Evolutionary conservation across 2,329 filamentous ascomycete species (phyloP).

Genomic region (Colletotrichum chrysophilum): DNA sequence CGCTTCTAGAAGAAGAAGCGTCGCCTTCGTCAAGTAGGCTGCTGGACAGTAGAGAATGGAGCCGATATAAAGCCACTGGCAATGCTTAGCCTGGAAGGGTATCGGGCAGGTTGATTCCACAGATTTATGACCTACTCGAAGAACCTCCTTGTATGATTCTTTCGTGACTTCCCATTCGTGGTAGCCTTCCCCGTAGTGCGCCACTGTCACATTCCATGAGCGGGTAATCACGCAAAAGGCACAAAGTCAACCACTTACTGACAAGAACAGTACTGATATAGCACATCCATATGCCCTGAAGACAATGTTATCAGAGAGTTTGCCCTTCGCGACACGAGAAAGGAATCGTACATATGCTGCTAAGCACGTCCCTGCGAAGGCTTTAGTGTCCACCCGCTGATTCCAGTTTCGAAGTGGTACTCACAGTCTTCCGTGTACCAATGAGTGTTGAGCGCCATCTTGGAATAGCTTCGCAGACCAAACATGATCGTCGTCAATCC

Average conservation of each 20-base stretch:
- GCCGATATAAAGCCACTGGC: slow-evolving; percentile 29
- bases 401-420: fast-evolving
- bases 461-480: background rate
- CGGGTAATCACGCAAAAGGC: no score
- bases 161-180: slow-evolving; percentile 25
- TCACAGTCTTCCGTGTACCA: background rate
- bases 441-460: background rate
- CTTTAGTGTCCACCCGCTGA: background rate
- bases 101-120: background rate
- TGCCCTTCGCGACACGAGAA: fast-evolving
- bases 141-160: slow-evolving; percentile 10
- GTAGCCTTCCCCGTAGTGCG: slow-evolving; percentile 23
- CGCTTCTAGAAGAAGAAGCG: slow-evolving; percentile 33
- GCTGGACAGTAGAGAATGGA: slow-evolving; percentile 31
- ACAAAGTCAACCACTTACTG: background rate
- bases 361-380: background rate
- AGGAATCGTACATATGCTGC: background rate
- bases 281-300: background rate
- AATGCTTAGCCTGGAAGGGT: background rate
- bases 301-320: background rate
- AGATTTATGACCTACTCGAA: background rate
- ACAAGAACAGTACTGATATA: background rate
- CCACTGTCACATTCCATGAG: slow-evolving; percentile 4
- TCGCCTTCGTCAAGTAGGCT: slow-evolving; percentile 32
- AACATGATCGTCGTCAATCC: background rate